Conservation (phyloP, 1,139 yeast genomes). For the Debaryomyces subglobosus region DNA sequence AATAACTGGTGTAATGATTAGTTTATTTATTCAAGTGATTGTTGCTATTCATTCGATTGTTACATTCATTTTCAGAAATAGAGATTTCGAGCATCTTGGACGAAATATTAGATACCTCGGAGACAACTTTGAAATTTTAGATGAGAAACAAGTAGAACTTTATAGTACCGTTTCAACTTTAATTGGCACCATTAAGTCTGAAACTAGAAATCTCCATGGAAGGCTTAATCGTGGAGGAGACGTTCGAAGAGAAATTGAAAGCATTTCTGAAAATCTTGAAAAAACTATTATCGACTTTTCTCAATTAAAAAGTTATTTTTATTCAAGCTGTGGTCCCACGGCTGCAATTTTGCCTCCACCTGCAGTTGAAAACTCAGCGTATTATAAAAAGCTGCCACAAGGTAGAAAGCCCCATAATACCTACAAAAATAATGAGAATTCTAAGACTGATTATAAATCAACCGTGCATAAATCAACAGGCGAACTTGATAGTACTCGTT, state of each 20-base stretch:
- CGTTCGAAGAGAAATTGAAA: conserved; percentile 17
- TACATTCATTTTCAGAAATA: conserved; percentile 11
- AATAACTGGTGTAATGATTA: conserved; percentile 13
- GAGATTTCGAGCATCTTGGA: conserved; percentile 7
- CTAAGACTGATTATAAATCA: background rate
- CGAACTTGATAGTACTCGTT: background rate
- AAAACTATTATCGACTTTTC: conserved; percentile 17
- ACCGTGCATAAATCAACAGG: background rate
- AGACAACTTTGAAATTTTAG: conserved; percentile 7
- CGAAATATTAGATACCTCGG: conserved; percentile 4
- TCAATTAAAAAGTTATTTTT: conserved; percentile 16
- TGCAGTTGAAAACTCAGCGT: background rate
- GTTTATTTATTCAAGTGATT: conserved; percentile 19
- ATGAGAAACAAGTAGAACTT: conserved; percentile 9
- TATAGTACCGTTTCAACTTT: conserved; percentile 6
- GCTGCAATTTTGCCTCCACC: conserved; percentile 11
- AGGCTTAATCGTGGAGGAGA: conserved; percentile 23
- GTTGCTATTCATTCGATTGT: conserved; percentile 16
- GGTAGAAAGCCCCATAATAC: background rate
- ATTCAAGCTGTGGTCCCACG: conserved; percentile 10
- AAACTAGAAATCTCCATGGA: conserved; percentile 16
- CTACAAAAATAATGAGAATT: background rate
- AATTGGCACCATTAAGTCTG: conserved; percentile 10
- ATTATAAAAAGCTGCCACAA: background rate
- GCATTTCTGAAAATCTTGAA: conserved; percentile 11